These are phyloP conservation scores for Puccinia horiana DNA, from an alignment of 1,284 basidiomycete genomes.

Conservation along the genomic window DNA sequence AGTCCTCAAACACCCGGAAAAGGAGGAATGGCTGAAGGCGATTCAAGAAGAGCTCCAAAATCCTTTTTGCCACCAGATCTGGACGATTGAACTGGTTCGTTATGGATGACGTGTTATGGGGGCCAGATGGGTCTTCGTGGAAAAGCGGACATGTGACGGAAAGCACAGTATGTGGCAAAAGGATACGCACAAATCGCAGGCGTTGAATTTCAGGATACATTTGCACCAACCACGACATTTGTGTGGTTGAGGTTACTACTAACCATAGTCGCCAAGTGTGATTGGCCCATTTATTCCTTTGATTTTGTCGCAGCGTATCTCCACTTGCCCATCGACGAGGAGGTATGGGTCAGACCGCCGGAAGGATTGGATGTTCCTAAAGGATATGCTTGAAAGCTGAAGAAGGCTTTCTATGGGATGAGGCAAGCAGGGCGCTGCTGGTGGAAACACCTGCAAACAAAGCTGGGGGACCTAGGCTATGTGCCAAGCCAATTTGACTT, in stretches of 20 bases:
- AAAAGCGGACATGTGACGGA: not conserved
- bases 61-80: not conserved
- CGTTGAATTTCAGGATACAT: not conserved
- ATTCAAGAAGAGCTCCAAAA: constrained; percentile 14
- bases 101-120: not conserved
- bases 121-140: not conserved
- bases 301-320: constrained; percentile 3
- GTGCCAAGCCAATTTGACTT: too few species aligned
- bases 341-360: not conserved
- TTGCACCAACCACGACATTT: constrained; percentile 10
- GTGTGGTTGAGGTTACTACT: not conserved
- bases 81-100: not conserved
- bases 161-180: constrained; percentile 16
- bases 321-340: not conserved
- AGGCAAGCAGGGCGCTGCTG: constrained; percentile 6
- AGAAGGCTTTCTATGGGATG: constrained; percentile 7
- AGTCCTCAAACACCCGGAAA: not conserved
- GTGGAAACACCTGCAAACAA: not conserved
- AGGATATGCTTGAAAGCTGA: not conserved
- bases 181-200: not conserved
- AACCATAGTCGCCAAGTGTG: not conserved
- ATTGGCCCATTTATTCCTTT: not conserved
- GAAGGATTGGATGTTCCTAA: not conserved
- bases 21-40: not conserved
- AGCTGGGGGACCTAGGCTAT: too few species aligned